Base-by-base conservation (phyloP, 768 basidiomycete species). In the Boletus tomentosulus region DNA sequence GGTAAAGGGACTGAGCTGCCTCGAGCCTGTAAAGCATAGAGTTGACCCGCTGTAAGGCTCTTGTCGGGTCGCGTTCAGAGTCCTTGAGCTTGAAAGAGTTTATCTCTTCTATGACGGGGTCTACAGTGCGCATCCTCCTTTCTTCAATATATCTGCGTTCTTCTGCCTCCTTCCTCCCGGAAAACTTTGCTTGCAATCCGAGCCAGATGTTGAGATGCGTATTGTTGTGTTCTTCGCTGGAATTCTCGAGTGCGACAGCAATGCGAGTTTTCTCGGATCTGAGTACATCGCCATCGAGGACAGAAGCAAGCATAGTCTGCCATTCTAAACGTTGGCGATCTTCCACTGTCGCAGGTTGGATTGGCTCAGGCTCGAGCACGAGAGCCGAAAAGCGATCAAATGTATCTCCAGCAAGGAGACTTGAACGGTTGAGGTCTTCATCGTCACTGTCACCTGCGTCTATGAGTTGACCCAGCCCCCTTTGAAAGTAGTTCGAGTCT, bases 231-330 rank as follows among this genome's bases (percentile, higher is more conserved):
- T 86, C 84, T 53, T 89, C 85, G 8, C 78, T 78, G 19, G 82
- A 79, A 22, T 84, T 80, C 58, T 87, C 83, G 47, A 92, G 74
- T 15, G 84, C 89, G 45, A 84, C 85, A 28, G 89, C 88, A 55
- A 98, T 94, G 53, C 97, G 84, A 25, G 89, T 89, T 73, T 93
- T 97, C 74, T 98, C 97, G 1, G 92, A 89, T 67, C 88, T 92
- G 58, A 99, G 82, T 11, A 99, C 93, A 63, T 98, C 95, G 10
- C 97, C 95, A 30, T 84, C 83, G 44, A 99, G 78, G 25, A 98
- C 96, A 30, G 94, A 96, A 12, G 91, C 83, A 31, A 98, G 82
- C 85, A 98, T 88, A 16, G 87, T 87, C 70, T 95, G 93, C 97
- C 97, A 98, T 71, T 97, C 94, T 46, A 95, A 71, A 27, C 95